A percentile compares a stretch with the other conserved stretches of the same genome.
phyloP scores from a whole-genome alignment of 129 eudicot genomes.

The Solidago caesia region DNA sequence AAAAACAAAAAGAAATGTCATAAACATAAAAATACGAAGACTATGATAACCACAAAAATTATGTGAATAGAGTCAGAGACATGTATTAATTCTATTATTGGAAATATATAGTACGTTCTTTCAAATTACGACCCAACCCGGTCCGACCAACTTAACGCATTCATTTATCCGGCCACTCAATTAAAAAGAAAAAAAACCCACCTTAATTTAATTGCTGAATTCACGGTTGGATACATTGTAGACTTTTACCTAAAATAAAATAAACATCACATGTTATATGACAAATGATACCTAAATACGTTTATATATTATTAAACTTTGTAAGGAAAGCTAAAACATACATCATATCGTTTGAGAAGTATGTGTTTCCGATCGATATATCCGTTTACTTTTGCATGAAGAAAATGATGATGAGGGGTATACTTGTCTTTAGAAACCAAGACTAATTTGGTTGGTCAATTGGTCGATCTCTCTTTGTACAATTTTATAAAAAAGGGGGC shows the following conservation, averaged over 20 bases:
- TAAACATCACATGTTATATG: too few species aligned
- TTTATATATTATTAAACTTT: background rate
- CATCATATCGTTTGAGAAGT: background rate
- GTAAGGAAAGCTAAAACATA: background rate
- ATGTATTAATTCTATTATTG: too few species aligned
- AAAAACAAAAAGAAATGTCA: background rate
- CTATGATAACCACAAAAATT: too few species aligned
- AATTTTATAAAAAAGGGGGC: slow-evolving; percentile 17
- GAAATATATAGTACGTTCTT: too few species aligned
- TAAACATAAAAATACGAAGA: background rate
- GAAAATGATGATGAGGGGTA: slow-evolving; percentile 21
- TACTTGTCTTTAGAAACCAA: slow-evolving; percentile 2
- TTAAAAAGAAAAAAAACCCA: too few species aligned
- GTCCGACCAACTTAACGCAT: too few species aligned
- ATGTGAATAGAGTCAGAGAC: too few species aligned
- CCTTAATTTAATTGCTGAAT: too few species aligned
- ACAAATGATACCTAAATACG: background rate
- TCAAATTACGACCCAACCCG: too few species aligned
- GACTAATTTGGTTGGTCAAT: slow-evolving; percentile 3
- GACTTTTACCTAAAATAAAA: too few species aligned
- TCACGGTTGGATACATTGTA: too few species aligned
- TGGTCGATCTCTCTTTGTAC: background rate
- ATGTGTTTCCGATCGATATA: background rate
- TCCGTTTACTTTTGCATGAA: slow-evolving; percentile 29
- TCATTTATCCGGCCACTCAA: too few species aligned